These are phyloP conservation scores for Chamaecrista fasciculata DNA, from an alignment of 306 rosid species.

Conservation along the genomic window DNA sequence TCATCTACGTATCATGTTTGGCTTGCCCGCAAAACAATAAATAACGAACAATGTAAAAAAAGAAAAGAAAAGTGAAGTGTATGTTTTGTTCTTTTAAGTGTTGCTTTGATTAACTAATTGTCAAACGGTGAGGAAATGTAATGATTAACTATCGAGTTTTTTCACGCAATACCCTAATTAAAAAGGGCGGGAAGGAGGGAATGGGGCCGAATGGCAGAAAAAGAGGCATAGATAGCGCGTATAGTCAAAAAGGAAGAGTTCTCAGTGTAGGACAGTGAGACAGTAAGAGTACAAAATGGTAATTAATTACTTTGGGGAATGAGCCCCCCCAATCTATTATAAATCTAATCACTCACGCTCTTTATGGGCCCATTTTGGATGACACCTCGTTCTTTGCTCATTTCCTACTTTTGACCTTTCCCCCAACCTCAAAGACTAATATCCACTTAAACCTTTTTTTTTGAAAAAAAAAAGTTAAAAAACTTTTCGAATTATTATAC, in stretches of 20 bases:
- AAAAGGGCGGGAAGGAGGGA: constrained; percentile 4
- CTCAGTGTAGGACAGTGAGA: constrained; percentile 10
- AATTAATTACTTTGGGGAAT: constrained; percentile 28
- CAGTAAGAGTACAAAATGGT: background rate
- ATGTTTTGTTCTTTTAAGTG: too few relatives aligned
- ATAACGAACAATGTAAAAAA: too few relatives aligned
- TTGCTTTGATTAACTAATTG: too few relatives aligned
- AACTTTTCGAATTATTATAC: too few relatives aligned
- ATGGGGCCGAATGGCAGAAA: background rate
- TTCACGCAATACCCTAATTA: background rate
- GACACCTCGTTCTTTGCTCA: constrained; percentile 19
- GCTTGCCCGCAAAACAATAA: too few relatives aligned
- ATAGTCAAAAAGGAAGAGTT: constrained; percentile 39
- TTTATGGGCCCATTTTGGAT: constrained; percentile 21
- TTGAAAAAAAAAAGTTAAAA: too few relatives aligned
- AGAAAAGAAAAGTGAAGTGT: too few relatives aligned
- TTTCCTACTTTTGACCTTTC: constrained; percentile 30
- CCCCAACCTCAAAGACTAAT: background rate
- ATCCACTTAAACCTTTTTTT: background rate
- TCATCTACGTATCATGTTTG: too few relatives aligned
- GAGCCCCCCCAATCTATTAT: too few relatives aligned
- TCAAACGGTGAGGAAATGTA: too few relatives aligned
- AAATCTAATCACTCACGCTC: constrained; percentile 18
- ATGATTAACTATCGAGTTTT: too few relatives aligned
- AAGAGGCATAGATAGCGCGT: constrained; percentile 8